A percentile compares a stretch with the other conserved stretches of the same genome.
phyloP scores from a whole-genome alignment of 2,329 filamentous ascomycete genomes.

The Venturia carpophila region DNA sequence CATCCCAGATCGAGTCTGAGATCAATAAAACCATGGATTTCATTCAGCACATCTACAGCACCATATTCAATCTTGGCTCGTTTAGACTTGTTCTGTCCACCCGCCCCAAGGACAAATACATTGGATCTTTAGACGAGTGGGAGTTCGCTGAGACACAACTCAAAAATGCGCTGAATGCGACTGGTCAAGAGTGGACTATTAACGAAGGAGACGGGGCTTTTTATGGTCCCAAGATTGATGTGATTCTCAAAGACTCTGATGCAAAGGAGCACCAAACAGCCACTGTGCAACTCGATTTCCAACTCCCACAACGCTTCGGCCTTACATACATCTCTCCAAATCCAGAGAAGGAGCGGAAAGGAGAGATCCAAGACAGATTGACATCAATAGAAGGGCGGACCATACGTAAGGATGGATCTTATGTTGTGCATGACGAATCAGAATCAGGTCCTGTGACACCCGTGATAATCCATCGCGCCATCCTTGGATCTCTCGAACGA shows the following conservation, averaged over 20 bases:
- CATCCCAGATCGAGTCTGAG: constrained; percentile 64
- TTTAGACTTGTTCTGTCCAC: constrained; percentile 75
- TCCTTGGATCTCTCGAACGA: constrained; percentile 75
- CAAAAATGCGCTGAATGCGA: constrained; percentile 53
- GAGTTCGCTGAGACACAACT: constrained; percentile 60
- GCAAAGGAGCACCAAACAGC: constrained; percentile 85
- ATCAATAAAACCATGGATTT: constrained; percentile 68
- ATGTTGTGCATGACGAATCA: background rate
- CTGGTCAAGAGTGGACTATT: constrained; percentile 61
- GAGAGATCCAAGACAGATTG: constrained; percentile 23
- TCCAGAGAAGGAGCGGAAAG: constrained; percentile 51
- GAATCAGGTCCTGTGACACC: constrained; percentile 56
- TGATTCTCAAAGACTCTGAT: constrained; percentile 69
- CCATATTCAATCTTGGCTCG: constrained; percentile 59
- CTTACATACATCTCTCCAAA: constrained; percentile 66
- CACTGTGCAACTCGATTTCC: constrained; percentile 84
- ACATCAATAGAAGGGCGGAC: constrained; percentile 22
- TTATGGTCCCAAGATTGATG: constrained; percentile 88
- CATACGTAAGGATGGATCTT: constrained; percentile 22
- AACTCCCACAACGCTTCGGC: constrained; percentile 73
- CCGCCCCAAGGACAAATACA: constrained; percentile 65
- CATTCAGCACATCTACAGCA: constrained; percentile 59
- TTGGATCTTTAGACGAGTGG: constrained; percentile 66
- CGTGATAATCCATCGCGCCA: constrained; percentile 77
- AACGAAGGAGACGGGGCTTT: constrained; percentile 82